phyloP scores from a whole-genome alignment of 2,329 filamentous ascomycete species.

The Aspergillus pseudonomiae region DNA sequence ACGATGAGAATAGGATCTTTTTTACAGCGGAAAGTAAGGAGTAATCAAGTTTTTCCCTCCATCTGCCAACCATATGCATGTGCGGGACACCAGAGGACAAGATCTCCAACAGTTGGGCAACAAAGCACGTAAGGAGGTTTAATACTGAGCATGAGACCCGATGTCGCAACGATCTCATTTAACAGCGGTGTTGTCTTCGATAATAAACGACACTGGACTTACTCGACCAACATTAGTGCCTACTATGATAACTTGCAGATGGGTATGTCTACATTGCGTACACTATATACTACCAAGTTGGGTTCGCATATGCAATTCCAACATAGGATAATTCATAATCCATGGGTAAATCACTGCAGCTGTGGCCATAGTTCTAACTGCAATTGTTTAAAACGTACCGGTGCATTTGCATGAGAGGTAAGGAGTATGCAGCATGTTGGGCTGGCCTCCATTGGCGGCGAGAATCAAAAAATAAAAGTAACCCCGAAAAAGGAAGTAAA shows the following conservation, averaged over 20 bases:
- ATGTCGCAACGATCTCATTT: not conserved
- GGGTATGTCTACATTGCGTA: not conserved
- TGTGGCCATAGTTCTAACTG: not conserved
- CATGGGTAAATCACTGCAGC: slow-evolving; percentile 5
- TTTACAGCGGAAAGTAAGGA: not conserved
- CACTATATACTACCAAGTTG: not conserved
- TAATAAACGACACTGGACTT: not conserved
- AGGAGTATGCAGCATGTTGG: slow-evolving; percentile 3
- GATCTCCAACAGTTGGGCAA: not conserved
- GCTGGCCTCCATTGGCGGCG: not conserved
- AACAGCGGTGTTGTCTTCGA: not conserved
- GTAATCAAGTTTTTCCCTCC: not conserved
- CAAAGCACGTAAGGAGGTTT: not conserved
- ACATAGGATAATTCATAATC: not conserved
- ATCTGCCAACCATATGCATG: not conserved
- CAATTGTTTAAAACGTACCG: not conserved
- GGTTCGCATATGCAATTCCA: not conserved
- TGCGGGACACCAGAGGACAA: not conserved
- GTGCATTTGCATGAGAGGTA: slow-evolving; percentile 3
- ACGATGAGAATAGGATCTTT: not conserved
- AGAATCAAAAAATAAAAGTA: not conserved
- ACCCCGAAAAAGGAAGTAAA: not conserved
- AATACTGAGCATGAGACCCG: not conserved
- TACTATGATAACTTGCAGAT: not conserved
- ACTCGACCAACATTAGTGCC: not conserved